A percentile compares a stretch with the other conserved stretches of the same genome.
phyloP scores from a whole-genome alignment of 73 alveolate species.

The Uronychia setigera region DNA sequence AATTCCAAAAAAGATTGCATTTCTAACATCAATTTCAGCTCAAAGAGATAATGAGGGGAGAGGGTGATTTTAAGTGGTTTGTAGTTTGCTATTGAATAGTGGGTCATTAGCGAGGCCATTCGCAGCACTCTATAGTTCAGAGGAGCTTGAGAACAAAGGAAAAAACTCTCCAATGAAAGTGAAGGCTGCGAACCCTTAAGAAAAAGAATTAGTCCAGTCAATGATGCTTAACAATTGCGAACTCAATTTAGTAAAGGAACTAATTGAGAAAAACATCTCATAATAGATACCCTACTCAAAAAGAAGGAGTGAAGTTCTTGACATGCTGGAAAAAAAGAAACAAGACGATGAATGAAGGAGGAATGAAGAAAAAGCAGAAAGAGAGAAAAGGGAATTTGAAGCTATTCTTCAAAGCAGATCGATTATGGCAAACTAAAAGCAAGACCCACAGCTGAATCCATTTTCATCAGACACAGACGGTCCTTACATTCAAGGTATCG shows the following conservation, averaged over 20 bases:
- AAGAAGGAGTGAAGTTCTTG: neutral
- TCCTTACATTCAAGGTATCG: neutral
- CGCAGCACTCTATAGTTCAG: no score
- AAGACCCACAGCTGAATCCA: neutral
- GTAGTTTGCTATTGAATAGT: no score
- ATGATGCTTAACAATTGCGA: neutral
- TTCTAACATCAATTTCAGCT: no score
- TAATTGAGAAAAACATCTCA: neutral
- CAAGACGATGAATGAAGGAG: neutral
- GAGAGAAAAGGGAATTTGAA: neutral
- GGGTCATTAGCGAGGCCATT: no score
- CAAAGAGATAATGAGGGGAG: no score
- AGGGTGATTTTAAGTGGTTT: no score
- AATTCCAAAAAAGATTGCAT: no score
- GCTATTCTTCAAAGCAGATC: neutral
- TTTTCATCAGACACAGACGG: neutral
- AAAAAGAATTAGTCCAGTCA: neutral
- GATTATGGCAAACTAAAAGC: neutral
- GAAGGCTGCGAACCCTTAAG: neutral
- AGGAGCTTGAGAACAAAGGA: no score
- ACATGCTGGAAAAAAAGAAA: neutral
- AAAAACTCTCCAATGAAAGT: no score
- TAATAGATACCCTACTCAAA: neutral
- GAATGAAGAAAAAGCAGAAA: neutral
- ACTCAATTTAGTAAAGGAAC: neutral